Percentiles rank a stretch among this genome's conserved stretches.
Evolutionary conservation across 495 filamentous ascomycete genomes (phyloP).

Genomic region (Aspergillus bridgeri): DNA sequence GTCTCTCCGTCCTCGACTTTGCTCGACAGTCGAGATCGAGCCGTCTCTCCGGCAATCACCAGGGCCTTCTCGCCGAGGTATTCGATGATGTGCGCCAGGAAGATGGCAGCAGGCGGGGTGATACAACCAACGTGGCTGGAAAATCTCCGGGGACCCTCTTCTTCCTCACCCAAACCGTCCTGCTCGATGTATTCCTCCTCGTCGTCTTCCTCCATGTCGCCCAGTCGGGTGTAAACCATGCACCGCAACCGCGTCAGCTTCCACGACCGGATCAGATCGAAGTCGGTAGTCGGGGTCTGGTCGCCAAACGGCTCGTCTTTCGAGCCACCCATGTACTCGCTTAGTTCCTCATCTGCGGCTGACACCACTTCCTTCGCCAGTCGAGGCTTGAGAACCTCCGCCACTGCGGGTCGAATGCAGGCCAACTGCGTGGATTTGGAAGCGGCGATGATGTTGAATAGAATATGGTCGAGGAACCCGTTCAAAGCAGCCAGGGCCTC

Average conservation of each 20-base stretch:
- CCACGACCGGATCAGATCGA: constrained; percentile 87
- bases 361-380: constrained; percentile 84
- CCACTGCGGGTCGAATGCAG: constrained; percentile 75
- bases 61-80: constrained; percentile 90
- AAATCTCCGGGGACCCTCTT: constrained; percentile 50
- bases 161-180: constrained; percentile 58
- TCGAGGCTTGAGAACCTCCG: constrained; percentile 82
- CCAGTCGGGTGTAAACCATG: constrained; percentile 96
- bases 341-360: constrained; percentile 85
- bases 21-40: constrained; percentile 63
- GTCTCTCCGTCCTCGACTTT: constrained; percentile 28
- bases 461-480: constrained; percentile 86
- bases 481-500: constrained; percentile 80
- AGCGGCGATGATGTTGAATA: constrained; percentile 79
- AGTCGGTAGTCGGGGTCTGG: constrained; percentile 54
- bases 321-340: constrained; percentile 77
- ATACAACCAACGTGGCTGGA: constrained; percentile 63
- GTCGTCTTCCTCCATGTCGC: constrained; percentile 96
- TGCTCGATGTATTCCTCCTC: constrained; percentile 80
- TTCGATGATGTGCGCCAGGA: constrained; percentile 91
- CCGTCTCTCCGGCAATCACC: constrained; percentile 81
- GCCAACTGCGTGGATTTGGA: constrained; percentile 79
- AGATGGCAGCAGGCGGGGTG: constrained; percentile 90
- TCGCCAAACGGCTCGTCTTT: constrained; percentile 64
- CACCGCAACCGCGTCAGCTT: constrained; percentile 86